Evolutionary conservation across 2,329 filamentous ascomycete species (phyloP), one percentile per base, ranked within the genome.

Genomic region (Penicillium palitans): DNA sequence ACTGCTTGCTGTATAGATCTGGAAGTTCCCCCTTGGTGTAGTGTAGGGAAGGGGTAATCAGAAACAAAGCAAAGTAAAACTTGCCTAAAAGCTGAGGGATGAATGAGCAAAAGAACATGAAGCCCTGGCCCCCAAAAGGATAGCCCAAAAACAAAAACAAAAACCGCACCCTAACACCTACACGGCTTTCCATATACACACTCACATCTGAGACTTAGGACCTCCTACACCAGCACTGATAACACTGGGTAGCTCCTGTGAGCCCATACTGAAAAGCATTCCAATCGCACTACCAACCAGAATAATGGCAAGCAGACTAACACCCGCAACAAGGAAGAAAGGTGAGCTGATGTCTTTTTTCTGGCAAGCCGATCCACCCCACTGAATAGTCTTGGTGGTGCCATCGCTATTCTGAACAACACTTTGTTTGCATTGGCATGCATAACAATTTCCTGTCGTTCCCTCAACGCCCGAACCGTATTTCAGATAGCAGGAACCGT

Each of bases 141-240:
- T 9, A 15, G 15, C 19, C 9, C 45, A 52, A 29, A 44, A 48
- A 21, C 4, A 29, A 51, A 57, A 41, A 33, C 27, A 13, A 33
- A 27, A 41, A 15, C 25, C 19, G 37, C 39, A 4, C 15, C 44
- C 24, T 21, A 40, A 31, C 29, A 52, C 58, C n/a, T 8, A 35
- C 29, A 50, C 9, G n/a, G 41, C 33, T 4, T 37, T 41, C 21
- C 9, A 17, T 19, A 13, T 41, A 13, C 59, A 71, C 60, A 78
- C 62, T 33, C 31, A 33, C 31, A 75, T 81, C 67, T 80, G 78
- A 57, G 70, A 65, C 51, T 72, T 91, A 35, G 87, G 82, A 58
- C 87, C 85, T 64, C 89, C 90, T 39, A 99, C 93, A 63, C 95
- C 95, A 48, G 95, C 95, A n/a, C 92, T 91, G 74, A 99, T 93